Evolutionary conservation across 2,329 filamentous ascomycete genomes (phyloP).

Genomic region (Aureobasidium sp.): DNA sequence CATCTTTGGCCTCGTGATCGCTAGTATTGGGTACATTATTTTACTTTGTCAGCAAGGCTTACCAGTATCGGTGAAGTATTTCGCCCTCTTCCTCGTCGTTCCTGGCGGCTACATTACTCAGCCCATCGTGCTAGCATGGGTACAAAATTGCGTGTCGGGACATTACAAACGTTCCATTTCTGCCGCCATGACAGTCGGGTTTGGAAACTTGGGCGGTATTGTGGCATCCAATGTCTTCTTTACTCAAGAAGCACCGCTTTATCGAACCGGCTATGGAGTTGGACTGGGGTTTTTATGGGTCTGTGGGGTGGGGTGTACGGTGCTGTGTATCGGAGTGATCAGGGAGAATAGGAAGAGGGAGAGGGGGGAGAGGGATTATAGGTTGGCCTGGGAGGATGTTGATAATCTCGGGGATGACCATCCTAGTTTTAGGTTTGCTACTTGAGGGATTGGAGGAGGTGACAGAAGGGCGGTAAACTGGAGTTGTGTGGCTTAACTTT

Average conservation of each 20-base stretch:
- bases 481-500: too few relatives aligned
- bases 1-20: constrained; percentile 44
- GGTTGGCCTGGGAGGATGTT: constrained; percentile 36
- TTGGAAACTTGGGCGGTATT: constrained; percentile 47
- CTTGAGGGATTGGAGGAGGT: background rate
- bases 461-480: too few relatives aligned
- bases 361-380: constrained; percentile 40
- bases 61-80: constrained; percentile 44
- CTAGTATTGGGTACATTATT: constrained; percentile 50
- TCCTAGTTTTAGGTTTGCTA: constrained; percentile 41
- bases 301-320: constrained; percentile 34
- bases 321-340: constrained; percentile 37
- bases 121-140: constrained; percentile 50
- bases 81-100: constrained; percentile 50
- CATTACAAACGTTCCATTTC: constrained; percentile 52
- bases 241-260: constrained; percentile 41
- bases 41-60: constrained; percentile 42
- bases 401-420: constrained; percentile 48
- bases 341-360: constrained; percentile 42
- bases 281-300: constrained; percentile 44
- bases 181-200: constrained; percentile 46
- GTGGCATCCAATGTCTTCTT: constrained; percentile 48
- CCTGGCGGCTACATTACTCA: constrained; percentile 49
- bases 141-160: constrained; percentile 50
- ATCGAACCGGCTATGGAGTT: constrained; percentile 45